Conservation (phyloP, 2,329 filamentous ascomycete genomes). For the Salinomyces thailandicus region DNA sequence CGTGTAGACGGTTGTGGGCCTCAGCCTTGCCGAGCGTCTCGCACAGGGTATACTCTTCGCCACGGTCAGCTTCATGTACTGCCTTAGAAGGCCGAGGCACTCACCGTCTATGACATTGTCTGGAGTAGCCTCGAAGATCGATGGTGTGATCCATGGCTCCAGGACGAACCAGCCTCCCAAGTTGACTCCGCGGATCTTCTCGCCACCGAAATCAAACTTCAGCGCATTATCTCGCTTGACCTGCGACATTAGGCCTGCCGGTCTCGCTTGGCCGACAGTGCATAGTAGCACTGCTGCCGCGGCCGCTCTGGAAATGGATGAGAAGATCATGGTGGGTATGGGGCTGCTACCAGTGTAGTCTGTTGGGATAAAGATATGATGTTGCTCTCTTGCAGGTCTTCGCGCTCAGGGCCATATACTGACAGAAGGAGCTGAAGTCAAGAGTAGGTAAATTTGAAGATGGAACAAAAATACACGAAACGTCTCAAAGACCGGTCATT, state of each 20-base stretch:
- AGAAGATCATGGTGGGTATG: constrained; percentile 13
- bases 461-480: background rate
- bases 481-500: no score
- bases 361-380: background rate
- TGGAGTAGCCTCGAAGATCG: constrained; percentile 43
- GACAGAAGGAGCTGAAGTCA: background rate
- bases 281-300: constrained; percentile 17
- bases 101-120: constrained; percentile 43
- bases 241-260: constrained; percentile 11
- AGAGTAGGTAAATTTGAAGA: background rate
- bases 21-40: constrained; percentile 37
- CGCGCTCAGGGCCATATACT: constrained; percentile 3
- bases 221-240: constrained; percentile 17
- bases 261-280: constrained; percentile 13
- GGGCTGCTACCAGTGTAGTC: constrained; percentile 4
- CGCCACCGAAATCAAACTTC: constrained; percentile 42
- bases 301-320: constrained; percentile 8
- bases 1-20: constrained; percentile 32
- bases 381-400: background rate
- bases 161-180: constrained; percentile 54
- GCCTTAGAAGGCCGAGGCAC: background rate
- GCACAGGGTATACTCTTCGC: constrained; percentile 21
- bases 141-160: constrained; percentile 55
- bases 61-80: background rate
- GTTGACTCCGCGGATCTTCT: constrained; percentile 55